Evolutionary conservation across 805 yeast species (phyloP), one percentile per base, ranked within the genome.

Genomic region (Ogataea dorogensis): DNA sequence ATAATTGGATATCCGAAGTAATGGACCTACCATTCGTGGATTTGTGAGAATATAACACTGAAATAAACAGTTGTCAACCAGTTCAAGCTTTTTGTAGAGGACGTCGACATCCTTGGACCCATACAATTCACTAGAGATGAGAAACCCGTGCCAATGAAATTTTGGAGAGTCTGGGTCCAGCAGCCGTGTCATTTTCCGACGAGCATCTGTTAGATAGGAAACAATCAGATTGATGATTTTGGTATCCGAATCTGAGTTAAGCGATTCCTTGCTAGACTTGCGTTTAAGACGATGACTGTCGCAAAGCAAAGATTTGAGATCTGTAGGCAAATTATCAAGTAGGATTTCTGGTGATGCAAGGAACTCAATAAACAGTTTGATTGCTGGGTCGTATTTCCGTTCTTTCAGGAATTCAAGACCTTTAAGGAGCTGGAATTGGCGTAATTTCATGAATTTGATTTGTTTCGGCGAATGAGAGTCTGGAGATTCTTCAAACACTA

Each of bases 61-160:
- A 50, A 91, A 86, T 13, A 93, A 65, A 1, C 86, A 70, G 0
- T 95, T 83, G 53, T 91, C 98, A 2, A 93, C 73, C 1, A 72
- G 41, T 5, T 51, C 52, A 4, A 68, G 54, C 29, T 76, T 61
- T 8, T 67, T 56, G 0, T 74, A 71, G 15, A 63, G 49, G 7
- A 47, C 42, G 1, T 41, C 36, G 17, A 39, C 36, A 6, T 38
- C 36, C 9, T 25, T 27, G 11, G 42, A 24, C 16, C 52, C 51
- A 39, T 74, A 63, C 25, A 75, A 67, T 14, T 56, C 56, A 0
- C 67, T 64, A 2, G 67, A 60, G 3, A 75, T 61, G 10, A 64
- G 57, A 10, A 68, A 57, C 3, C 71, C 72, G 28, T 71, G 71
- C 77, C 78, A 73, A n/a, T 56, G 59, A 26, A 56, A 62, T 15